Conservation (phyloP, 2,329 filamentous ascomycete genomes). For the Claviceps sp. region DNA sequence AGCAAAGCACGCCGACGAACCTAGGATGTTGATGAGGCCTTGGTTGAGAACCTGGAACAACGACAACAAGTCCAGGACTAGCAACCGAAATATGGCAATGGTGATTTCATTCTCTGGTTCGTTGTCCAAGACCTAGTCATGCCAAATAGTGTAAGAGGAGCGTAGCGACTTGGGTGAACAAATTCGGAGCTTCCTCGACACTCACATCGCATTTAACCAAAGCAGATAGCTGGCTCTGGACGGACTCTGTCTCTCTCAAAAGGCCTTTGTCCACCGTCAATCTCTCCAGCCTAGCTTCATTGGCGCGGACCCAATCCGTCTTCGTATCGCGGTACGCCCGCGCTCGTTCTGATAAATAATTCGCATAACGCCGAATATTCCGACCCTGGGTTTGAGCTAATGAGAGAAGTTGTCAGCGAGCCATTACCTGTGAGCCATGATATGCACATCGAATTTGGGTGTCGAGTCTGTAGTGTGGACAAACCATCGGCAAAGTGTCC, state of each 20-base stretch:
- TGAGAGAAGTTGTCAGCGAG: not conserved
- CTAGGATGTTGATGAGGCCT: constrained; percentile 90
- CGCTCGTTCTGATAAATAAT: constrained; percentile 73
- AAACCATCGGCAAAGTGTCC: constrained; percentile 85
- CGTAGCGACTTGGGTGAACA: no score
- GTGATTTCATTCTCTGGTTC: constrained; percentile 96
- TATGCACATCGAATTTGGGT: no score
- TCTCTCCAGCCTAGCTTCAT: constrained; percentile 71
- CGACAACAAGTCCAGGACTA: constrained; percentile 79
- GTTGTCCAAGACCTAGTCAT: constrained; percentile 58
- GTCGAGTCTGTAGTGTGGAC: constrained; percentile 18
- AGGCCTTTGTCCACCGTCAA: constrained; percentile 84
- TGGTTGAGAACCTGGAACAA: constrained; percentile 95
- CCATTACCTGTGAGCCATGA: no score
- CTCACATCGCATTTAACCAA: constrained; percentile 81
- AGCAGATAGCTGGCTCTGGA: constrained; percentile 77
- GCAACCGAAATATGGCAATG: constrained; percentile 78
- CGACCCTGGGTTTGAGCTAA: constrained; percentile 84
- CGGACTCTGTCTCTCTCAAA: constrained; percentile 76
- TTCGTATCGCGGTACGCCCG: constrained; percentile 73
- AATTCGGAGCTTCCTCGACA: constrained; percentile 8
- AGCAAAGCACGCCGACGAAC: constrained; percentile 34
- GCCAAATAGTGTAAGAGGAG: not conserved
- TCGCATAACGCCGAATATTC: constrained; percentile 85
- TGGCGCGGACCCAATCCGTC: constrained; percentile 77